Base-by-base conservation (phyloP, 2,329 filamentous ascomycete genomes). In the Hypoxylon sp. region DNA sequence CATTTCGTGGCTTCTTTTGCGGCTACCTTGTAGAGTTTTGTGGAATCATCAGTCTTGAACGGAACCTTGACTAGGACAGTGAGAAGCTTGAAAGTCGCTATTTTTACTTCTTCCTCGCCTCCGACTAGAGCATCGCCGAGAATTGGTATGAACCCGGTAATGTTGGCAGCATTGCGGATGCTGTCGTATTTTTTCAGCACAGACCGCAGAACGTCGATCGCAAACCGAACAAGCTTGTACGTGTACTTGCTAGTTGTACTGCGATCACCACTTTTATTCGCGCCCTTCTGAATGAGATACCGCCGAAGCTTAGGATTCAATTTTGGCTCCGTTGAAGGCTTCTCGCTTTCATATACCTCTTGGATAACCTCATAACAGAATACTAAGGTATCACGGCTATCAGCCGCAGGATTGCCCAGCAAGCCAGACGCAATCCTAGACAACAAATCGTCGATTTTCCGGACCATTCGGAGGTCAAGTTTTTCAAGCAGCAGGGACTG, bases 311-410 rank as follows among this genome's bases (percentile, higher is more conserved):
- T 87, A 15, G 87, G 86, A 73, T 92, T 88, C 6, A 89, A 81
- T 73, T 86, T 88, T n/a, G 81, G 79, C 70, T 85, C 83, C 19
- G 79, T 82, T 75, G 82, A 78, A 6, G 82, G 84, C 73, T 84
- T 87, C 59, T 86, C 84, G 64, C 87, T 88, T 66, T 88, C 88
- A 79, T 97, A 97, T 0, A 93, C 92, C 69, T 94, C 91, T 76
- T 97, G 92, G 44, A 98, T 92, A 51, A 98, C 87, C 79, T 98
- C 93, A 77, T 97, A 98, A 78, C 94, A 97, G 79, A 99, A 98
- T 0, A 97, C 83, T n/a, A 99, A 83, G 44, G 95, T 90, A 72
- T 97, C 93, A 53, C 91, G 89, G 73, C 89, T 93, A 70, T 92
- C 89, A 0, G 93, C 91, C 0, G 90, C 91, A 2, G 91, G 85